Base-by-base conservation (phyloP, 768 basidiomycete genomes). In the Hysterangium stoloniferum region DNA sequence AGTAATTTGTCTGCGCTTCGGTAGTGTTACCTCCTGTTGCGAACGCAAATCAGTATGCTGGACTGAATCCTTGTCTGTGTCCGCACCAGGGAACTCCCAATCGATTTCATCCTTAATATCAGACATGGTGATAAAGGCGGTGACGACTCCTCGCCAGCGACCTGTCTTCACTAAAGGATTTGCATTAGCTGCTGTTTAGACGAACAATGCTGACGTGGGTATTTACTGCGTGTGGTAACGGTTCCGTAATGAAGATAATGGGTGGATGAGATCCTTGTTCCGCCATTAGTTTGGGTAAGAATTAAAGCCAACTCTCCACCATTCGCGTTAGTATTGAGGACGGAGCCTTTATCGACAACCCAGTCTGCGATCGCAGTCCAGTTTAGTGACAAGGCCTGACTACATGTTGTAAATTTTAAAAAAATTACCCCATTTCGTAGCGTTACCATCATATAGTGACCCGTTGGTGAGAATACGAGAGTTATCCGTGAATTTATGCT, bases 81-180 rank as follows among this genome's bases (percentile, higher is more conserved):
- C 19, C 49, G 27, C 44, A 5, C 86, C 85, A 48, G 86, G 83
- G 59, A 82, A 90, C 62, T 89, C 86, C 86, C 88, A 89, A 56
- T 91, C 87, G 45, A 91, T 86, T 62, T 90, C 88, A 59, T 88
- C 85, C 62, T 86, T 88, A 58, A 89, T 73, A 56, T 83, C 78
- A 15, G 66, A 69, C 89, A 91, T 91, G 4, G 82, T 84, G 59
- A 89, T 86, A 66, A 85, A 86, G 7, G 90, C 89, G 1, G 84
- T 82, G 47, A 94, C 84, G 6, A 93, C 81, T 29, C 89, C 89
- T 15, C 62, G 73, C 86, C 86, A 89, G 51, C 78, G 76, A 35
- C 84, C 79, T 1, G 86, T 84, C 68, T 88, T 89, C 57, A 88
- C 84, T 85, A 58, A 12, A 42, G 7, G 37, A 1, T 3, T 4